Evolutionary conservation across 2,329 filamentous ascomycete genomes (phyloP).

Genomic region (Monosporascus cannonballus): DNA sequence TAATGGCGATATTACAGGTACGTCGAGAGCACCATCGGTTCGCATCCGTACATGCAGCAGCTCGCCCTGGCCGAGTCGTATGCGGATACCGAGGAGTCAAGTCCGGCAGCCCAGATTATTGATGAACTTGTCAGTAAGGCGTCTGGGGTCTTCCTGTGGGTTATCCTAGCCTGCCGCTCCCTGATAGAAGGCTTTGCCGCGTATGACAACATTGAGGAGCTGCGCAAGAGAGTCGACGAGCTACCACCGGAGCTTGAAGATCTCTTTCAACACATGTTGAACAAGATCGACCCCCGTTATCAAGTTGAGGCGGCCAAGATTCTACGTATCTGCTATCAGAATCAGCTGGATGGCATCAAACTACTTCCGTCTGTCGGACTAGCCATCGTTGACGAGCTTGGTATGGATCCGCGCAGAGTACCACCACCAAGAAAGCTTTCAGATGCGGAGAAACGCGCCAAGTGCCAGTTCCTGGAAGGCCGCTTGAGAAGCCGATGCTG

Average conservation of each 20-base stretch:
- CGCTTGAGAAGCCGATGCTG: constrained; percentile 2
- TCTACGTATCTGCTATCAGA: neutral
- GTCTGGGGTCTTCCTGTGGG: constrained; percentile 12
- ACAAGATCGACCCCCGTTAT: constrained; percentile 3
- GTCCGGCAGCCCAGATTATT: neutral
- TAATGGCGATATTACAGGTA: constrained; percentile 8
- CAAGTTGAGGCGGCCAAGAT: neutral
- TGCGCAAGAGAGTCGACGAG: constrained; percentile 2
- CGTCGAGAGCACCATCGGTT: neutral
- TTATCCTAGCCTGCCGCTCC: constrained; percentile 7
- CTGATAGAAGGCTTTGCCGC: constrained; percentile 5
- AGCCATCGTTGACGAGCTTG: too few relatives aligned
- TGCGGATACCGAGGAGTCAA: too few relatives aligned
- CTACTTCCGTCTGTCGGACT: too few relatives aligned
- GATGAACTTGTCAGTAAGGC: constrained; percentile 5
- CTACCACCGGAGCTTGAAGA: constrained; percentile 9
- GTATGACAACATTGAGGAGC: constrained; percentile 3
- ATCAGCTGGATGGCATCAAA: too few relatives aligned
- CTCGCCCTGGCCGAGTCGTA: too few relatives aligned
- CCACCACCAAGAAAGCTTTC: too few relatives aligned
- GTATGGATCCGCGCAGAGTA: too few relatives aligned
- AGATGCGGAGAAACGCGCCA: too few relatives aligned
- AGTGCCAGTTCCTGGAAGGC: constrained; percentile 1
- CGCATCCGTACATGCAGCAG: neutral
- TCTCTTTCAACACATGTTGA: constrained; percentile 9